These are phyloP conservation scores for Eremothecium cymbalariae DNA, from an alignment of 1,139 yeast genomes.

Conservation along the genomic window DNA sequence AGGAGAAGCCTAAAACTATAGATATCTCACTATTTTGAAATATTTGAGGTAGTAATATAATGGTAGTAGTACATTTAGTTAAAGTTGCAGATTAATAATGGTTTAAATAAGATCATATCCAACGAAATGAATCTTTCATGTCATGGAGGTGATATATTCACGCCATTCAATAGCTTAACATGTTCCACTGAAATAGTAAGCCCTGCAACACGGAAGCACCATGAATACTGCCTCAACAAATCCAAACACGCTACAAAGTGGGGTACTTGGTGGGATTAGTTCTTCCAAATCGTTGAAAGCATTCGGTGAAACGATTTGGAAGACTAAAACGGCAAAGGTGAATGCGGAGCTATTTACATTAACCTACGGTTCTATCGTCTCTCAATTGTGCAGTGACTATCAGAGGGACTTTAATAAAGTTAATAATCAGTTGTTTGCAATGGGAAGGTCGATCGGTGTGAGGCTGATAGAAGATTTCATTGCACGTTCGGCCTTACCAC, in stretches of 20 bases:
- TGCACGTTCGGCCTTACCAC: conserved; percentile 73
- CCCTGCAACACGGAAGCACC: too few species aligned
- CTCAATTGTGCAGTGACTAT: conserved; percentile 85
- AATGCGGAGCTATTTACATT: conserved; percentile 87
- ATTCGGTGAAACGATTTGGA: conserved; percentile 89
- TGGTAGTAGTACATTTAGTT: too few species aligned
- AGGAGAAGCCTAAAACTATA: too few species aligned
- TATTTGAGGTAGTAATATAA: too few species aligned
- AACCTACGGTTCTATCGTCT: conserved; percentile 89
- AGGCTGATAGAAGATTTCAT: conserved; percentile 87
- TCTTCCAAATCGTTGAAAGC: conserved; percentile 33
- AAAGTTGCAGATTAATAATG: too few species aligned
- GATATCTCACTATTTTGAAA: too few species aligned
- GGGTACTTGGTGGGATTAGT: not conserved
- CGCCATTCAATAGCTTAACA: too few species aligned
- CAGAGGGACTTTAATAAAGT: conserved; percentile 69
- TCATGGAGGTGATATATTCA: too few species aligned
- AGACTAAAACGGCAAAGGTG: conserved; percentile 77
- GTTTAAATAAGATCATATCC: too few species aligned
- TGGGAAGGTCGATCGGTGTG: conserved; percentile 95
- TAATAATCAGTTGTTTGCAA: conserved; percentile 72
- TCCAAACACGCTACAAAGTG: conserved; percentile 1
- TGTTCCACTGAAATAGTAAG: too few species aligned
- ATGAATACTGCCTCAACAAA: conserved; percentile 3
- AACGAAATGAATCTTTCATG: too few species aligned